phyloP scores from a whole-genome alignment of 441 rosid genomes.

The Arabidopsis hybrid region DNA sequence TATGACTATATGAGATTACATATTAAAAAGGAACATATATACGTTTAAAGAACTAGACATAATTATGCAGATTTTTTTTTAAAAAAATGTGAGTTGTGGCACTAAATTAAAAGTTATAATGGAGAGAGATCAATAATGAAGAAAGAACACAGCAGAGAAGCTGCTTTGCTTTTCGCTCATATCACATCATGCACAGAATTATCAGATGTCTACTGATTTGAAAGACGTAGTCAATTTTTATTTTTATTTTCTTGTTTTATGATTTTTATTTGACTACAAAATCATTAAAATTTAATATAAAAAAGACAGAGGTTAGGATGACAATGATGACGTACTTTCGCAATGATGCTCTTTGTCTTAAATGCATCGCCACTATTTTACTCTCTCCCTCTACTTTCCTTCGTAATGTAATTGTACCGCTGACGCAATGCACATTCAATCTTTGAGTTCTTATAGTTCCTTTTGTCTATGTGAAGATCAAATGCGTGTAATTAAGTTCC shows the following conservation, averaged over 20 bases:
- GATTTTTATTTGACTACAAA: background rate
- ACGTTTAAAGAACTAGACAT: background rate
- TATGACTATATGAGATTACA: background rate
- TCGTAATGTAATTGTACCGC: slow-evolving; percentile 31
- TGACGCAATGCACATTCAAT: slow-evolving; percentile 29
- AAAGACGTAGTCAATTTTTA: slow-evolving; percentile 30
- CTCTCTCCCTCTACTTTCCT: slow-evolving; percentile 29
- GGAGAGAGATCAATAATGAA: slow-evolving; percentile 24
- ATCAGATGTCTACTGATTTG: slow-evolving; percentile 38
- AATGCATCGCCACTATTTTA: slow-evolving; percentile 47
- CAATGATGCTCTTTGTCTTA: slow-evolving; percentile 63
- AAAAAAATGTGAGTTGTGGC: background rate
- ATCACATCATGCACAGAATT: slow-evolving; percentile 41
- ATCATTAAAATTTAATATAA: background rate
- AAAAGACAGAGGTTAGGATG: slow-evolving; percentile 50
- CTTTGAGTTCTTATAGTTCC: slow-evolving; percentile 1
- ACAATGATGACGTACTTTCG: slow-evolving; percentile 81
- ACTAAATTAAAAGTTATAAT: slow-evolving; percentile 14
- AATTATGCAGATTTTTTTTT: background rate
- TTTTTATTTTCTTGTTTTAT: background rate
- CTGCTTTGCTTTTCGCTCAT: slow-evolving; percentile 35
- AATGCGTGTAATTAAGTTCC: background rate
- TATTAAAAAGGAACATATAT: background rate
- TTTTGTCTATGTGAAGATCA: slow-evolving; percentile 13
- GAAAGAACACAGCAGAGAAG: slow-evolving; percentile 22